Evolutionary conservation across 108 stramenopile genomes (phyloP), one percentile per base, ranked within the genome.

Genomic region (Pseudonitzschia multiseries): DNA sequence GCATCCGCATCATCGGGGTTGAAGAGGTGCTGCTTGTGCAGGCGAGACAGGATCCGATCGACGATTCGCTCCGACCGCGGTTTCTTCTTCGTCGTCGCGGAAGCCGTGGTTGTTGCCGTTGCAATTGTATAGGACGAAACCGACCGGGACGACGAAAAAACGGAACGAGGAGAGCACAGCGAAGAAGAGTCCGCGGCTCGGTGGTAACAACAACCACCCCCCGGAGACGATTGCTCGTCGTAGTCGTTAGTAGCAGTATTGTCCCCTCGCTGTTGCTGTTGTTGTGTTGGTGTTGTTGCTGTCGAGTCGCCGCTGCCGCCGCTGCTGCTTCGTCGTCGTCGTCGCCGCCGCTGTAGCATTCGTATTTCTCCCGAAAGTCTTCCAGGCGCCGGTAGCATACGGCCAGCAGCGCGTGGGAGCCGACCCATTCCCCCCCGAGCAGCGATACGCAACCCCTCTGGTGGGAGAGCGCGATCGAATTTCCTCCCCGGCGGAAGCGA

Each of bases 351-450:
- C n/a, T n/a, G 29, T 41, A 3, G 27, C 31, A 32, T 62, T 62
- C 0, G 14, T 62, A 28, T 13, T 62, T 20, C 1, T 62, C n/a
- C n/a, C 9, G n/a, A 40, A 62, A 62, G 0, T 40, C 36, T 62
- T 62, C 65, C 43, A 74, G 29, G 10, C 56, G 40, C 56, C 64
- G 54, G 50, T 67, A 65, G 32, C 54, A 67, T 0, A 57, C 65
- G 24, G 44, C 51, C 21, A 56, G 24, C 41, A 74, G 42, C 0
- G 48, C 32, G 56, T 74, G 65, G 9, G 73, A 4, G 12, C 73
- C 73, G 22, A 74, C 57, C 65, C 65, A 74, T 27, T 67, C 73
- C 40, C 31, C 40, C 10, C 31, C 26, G 10, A 67, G 52, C 24
- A 74, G 36, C n/a, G 73, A 41, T 21, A 67, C 22, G 32, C 46